Evolutionary conservation across 352 stramenopile species (phyloP), one percentile per base, ranked within the genome.

Genomic region (Pythium folliculosum): DNA sequence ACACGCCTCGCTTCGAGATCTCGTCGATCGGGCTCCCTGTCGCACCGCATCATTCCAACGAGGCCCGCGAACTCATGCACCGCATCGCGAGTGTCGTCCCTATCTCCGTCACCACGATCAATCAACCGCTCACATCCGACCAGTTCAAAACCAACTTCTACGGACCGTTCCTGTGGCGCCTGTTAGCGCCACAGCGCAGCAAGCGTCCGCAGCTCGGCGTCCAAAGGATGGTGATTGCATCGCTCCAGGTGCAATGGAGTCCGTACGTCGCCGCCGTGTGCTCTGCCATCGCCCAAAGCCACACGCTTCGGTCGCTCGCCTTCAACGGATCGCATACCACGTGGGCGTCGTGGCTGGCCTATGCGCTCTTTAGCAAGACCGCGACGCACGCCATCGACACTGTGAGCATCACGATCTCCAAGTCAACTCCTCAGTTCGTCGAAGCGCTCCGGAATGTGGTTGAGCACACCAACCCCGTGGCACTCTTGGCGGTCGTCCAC

Each of bases 331-430:
- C 5, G 5, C n/a, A 22, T 10, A 7, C 5, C 12, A 8, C 17
- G 0, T n/a, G n/a, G 50, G 5, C 27, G 9, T 7, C 50, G 14
- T 56, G 50, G 50, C 23, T 56, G 16, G 32, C 16, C 5, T 58
- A 47, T 17, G 51, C 51, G 8, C 49, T 58, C 17, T 58, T 58
- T 32, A 44, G 51, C n/a, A 47, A 58, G 17, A 47, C 27, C 3
- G 19, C 51, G 19, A 30, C 51, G 22, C 51, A 58, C n/a, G 1
- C 5, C 5, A 58, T 58, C 19, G 27, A 30, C 16, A 58, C 27
- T 17, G 51, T 47, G 16, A 2, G 9, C 1, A 30, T 58, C 30
- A 40, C 23, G 1, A 43, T 43, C 10, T 5, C 3, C 6, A 38
- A 13, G 12, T 13, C 7, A 0, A 9, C 27, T 12, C 19, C 25